A percentile compares a stretch with the other conserved stretches of the same genome.
These are phyloP conservation scores for Conticribra weissflogii DNA, from an alignment of 108 stramenopile species.

Conservation along the genomic window DNA sequence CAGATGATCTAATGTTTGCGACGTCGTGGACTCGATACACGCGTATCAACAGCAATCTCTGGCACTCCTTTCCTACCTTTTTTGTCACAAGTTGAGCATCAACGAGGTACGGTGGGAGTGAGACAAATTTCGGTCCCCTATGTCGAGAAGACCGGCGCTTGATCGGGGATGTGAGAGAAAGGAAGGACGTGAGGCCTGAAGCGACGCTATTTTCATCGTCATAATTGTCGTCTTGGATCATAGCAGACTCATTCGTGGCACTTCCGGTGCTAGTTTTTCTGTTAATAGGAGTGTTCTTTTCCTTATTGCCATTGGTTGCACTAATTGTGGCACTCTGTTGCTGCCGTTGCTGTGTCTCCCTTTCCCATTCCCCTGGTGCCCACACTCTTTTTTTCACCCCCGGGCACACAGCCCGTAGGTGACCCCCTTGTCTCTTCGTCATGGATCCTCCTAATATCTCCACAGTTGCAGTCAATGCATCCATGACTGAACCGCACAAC, in stretches of 20 bases:
- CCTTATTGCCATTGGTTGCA: slow-evolving; percentile 10
- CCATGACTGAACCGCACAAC: slow-evolving; percentile 67
- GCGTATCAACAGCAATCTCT: slow-evolving; percentile 66
- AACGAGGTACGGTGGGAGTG: slow-evolving; percentile 63
- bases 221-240: not conserved
- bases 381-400: slow-evolving; percentile 34
- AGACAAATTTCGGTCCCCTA: slow-evolving; percentile 23
- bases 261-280: too few relatives aligned
- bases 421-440: slow-evolving; percentile 50
- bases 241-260: not conserved
- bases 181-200: slow-evolving; percentile 30
- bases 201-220: slow-evolving; percentile 39
- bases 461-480: slow-evolving; percentile 41
- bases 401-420: slow-evolving; percentile 32
- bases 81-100: slow-evolving; percentile 82
- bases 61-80: slow-evolving; percentile 58
- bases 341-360: slow-evolving; percentile 1
- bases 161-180: slow-evolving; percentile 23
- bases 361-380: slow-evolving; percentile 40
- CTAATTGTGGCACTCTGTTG: not conserved
- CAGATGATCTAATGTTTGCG: slow-evolving; percentile 18
- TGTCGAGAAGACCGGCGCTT: not conserved
- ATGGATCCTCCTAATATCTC: slow-evolving; percentile 46
- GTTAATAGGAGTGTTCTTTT: not conserved
- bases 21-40: slow-evolving; percentile 64